Conservation (phyloP, 2,329 filamentous ascomycete genomes). For the Pyrenochaeta sp. region DNA sequence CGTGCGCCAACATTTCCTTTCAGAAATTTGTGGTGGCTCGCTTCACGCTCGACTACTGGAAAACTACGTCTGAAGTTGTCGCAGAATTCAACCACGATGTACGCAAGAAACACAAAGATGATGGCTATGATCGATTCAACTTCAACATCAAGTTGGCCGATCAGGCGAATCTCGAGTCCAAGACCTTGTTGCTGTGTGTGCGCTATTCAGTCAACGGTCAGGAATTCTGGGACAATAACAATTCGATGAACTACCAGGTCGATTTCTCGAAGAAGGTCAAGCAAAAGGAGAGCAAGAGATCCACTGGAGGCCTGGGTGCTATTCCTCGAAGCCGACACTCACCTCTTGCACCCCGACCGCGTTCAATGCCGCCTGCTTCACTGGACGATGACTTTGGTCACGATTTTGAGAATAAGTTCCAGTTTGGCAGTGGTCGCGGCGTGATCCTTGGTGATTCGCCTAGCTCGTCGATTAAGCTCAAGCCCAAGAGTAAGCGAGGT, state of each 20-base stretch:
- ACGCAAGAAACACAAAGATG: constrained; percentile 68
- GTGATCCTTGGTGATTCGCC: constrained; percentile 66
- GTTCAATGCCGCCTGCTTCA: constrained; percentile 57
- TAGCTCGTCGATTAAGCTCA: constrained; percentile 70
- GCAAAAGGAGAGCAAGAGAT: constrained; percentile 55
- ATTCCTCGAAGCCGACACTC: constrained; percentile 60
- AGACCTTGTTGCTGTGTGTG: constrained; percentile 91
- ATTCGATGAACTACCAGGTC: constrained; percentile 85
- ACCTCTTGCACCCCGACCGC: constrained; percentile 56
- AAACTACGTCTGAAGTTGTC: constrained; percentile 92
- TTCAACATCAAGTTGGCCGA: constrained; percentile 95
- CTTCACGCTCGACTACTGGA: constrained; percentile 98
- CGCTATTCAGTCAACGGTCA: constrained; percentile 84
- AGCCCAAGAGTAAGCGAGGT: constrained; percentile 69
- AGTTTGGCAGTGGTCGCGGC: constrained; percentile 51
- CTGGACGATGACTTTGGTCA: constrained; percentile 76
- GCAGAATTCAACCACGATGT: constrained; percentile 89
- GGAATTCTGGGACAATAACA: constrained; percentile 97
- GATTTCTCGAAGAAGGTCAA: constrained; percentile 86
- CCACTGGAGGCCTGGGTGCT: constrained; percentile 59
- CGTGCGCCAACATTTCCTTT: constrained; percentile 88
- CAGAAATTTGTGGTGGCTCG: constrained; percentile 88
- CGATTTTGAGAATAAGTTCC: constrained; percentile 60
- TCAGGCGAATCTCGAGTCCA: constrained; percentile 87
- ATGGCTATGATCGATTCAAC: constrained; percentile 85